phyloP scores from a whole-genome alignment of 768 basidiomycete species.

The Symmetrospora coprosmae region DNA sequence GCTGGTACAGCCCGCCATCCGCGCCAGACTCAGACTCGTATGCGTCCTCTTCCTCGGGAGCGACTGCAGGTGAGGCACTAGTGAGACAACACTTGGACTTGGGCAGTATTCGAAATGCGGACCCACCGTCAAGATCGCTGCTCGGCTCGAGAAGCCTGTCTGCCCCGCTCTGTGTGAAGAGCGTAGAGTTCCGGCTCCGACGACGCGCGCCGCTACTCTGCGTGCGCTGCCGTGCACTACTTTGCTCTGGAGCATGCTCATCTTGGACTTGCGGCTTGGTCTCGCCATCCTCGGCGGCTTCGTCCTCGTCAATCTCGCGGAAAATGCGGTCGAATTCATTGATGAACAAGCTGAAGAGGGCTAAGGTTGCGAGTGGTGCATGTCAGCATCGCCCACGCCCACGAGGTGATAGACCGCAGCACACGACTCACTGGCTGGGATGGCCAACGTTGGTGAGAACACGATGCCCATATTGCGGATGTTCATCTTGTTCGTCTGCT shows the following conservation, averaged over 20 bases:
- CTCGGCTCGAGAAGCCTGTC: conserved; percentile 27
- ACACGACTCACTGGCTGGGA: conserved; percentile 56
- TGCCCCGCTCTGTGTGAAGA: conserved; percentile 28
- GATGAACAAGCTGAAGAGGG: conserved; percentile 86
- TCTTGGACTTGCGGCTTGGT: not conserved
- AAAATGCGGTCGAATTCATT: conserved; percentile 43
- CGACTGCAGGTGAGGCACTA: not conserved
- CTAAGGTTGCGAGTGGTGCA: not conserved
- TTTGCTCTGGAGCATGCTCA: no score
- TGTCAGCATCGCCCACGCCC: not conserved
- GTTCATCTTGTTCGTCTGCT: conserved; percentile 87
- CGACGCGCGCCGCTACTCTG: not conserved
- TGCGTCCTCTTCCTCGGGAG: not conserved
- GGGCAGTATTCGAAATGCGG: not conserved
- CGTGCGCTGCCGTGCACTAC: not conserved
- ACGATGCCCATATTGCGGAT: conserved; percentile 98
- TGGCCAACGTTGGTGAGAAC: conserved; percentile 90
- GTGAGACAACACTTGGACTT: not conserved
- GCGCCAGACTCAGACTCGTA: not conserved
- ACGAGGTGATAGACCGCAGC: not conserved
- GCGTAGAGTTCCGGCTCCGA: conserved; percentile 25
- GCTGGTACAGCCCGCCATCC: no score
- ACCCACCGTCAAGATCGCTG: not conserved
- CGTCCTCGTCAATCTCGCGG: conserved; percentile 17
- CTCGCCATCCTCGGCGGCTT: conserved; percentile 15